phyloP scores from a whole-genome alignment of 768 basidiomycete species.

The Suillus lakei region DNA sequence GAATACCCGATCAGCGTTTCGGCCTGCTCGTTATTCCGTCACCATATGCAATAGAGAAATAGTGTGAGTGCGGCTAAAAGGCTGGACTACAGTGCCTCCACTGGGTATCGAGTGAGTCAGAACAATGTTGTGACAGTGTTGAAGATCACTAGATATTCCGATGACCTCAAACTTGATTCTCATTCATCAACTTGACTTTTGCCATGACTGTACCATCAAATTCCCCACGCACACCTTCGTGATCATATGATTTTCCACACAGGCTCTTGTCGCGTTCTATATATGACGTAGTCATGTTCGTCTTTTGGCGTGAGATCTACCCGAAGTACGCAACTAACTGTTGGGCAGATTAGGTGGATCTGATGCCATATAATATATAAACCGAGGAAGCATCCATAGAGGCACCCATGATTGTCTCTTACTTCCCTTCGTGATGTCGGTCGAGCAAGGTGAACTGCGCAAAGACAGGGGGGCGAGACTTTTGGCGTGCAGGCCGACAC shows the following conservation, averaged over 20 bases:
- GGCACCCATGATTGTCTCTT: neutral
- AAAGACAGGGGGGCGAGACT: constrained; percentile 9
- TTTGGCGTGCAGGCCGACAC: constrained; percentile 17
- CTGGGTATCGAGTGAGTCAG: neutral
- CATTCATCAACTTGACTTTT: too few species aligned
- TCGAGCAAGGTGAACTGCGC: constrained; percentile 6
- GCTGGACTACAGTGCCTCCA: neutral
- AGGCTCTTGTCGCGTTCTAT: too few species aligned
- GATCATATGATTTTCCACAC: neutral
- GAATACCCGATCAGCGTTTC: neutral
- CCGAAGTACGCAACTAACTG: neutral
- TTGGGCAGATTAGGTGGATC: neutral
- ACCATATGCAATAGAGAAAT: neutral
- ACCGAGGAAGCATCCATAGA: neutral
- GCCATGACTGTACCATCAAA: neutral
- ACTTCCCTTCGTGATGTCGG: constrained; percentile 23
- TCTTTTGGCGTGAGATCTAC: neutral
- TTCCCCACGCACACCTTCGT: neutral
- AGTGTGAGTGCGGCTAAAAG: too few species aligned
- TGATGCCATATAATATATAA: constrained; percentile 9
- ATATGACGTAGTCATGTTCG: neutral
- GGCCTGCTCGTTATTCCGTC: neutral
- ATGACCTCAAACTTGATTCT: neutral
- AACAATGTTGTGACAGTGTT: neutral
- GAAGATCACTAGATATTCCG: neutral